Percentiles rank a stretch among this genome's conserved stretches.
These are phyloP conservation scores for Termitomyces eurrhizus DNA, from an alignment of 768 basidiomycete genomes.

Conservation along the genomic window DNA sequence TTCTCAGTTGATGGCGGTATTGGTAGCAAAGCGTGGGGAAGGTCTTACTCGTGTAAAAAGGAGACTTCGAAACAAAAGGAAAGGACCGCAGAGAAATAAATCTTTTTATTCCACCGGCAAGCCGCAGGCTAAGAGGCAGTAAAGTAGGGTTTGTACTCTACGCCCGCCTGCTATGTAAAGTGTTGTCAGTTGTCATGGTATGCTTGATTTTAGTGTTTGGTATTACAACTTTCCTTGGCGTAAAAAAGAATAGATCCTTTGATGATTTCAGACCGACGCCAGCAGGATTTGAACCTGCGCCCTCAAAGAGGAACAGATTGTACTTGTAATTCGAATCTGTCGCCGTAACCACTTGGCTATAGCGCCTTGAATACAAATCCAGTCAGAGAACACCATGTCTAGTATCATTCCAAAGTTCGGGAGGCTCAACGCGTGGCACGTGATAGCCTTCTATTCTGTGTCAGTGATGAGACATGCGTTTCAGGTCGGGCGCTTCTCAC, in stretches of 20 bases:
- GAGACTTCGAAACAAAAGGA: no score
- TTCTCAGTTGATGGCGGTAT: no score
- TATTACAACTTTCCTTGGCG: not conserved
- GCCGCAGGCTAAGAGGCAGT: no score
- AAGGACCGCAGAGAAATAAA: no score
- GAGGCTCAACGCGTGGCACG: not conserved
- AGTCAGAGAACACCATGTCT: no score
- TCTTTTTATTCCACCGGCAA: no score
- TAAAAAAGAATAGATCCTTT: not conserved
- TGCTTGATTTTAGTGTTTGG: no score
- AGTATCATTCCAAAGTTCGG: not conserved
- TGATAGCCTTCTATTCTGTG: not conserved
- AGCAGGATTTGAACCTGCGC: slow-evolving; percentile 57
- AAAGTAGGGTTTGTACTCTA: no score
- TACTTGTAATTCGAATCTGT: slow-evolving; percentile 50
- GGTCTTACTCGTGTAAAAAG: no score
- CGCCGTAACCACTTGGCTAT: slow-evolving; percentile 81
- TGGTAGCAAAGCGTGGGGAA: no score
- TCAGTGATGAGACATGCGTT: not conserved
- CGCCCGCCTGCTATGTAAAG: no score
- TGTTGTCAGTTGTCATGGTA: no score
- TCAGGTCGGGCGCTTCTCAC: not conserved
- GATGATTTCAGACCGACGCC: slow-evolving; percentile 29
- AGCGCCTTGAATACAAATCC: slow-evolving; percentile 12
- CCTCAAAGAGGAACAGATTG: slow-evolving; percentile 25